Conservation (phyloP, 2,329 filamentous ascomycete genomes). For the Aschersonia sp. region DNA sequence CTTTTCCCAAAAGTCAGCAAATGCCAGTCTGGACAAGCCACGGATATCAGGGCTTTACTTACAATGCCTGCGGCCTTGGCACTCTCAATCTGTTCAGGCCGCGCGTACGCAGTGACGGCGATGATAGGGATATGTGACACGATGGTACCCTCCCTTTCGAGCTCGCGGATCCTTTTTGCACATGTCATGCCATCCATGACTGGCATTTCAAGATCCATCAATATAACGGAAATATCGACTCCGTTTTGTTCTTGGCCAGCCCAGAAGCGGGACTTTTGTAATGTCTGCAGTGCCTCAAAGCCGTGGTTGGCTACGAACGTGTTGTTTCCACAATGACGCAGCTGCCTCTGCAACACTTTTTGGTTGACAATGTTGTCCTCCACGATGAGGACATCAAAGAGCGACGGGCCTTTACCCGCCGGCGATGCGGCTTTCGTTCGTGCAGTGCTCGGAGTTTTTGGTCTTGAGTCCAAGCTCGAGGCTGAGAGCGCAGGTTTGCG, state of each 20-base stretch:
- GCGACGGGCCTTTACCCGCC: slow-evolving; percentile 10
- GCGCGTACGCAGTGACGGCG: slow-evolving; percentile 70
- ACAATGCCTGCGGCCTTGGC: slow-evolving; percentile 62
- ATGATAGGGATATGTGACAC: slow-evolving; percentile 59
- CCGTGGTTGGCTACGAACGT: slow-evolving; percentile 52
- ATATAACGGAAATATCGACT: slow-evolving; percentile 47
- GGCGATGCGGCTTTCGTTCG: background rate
- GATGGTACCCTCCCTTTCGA: slow-evolving; percentile 48
- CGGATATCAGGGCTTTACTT: slow-evolving; percentile 18
- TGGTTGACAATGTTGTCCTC: slow-evolving; percentile 58
- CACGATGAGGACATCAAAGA: slow-evolving; percentile 46
- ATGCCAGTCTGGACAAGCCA: background rate
- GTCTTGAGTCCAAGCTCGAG: slow-evolving; percentile 4
- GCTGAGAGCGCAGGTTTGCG: slow-evolving; percentile 10
- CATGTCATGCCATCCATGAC: slow-evolving; percentile 72
- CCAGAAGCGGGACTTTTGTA: slow-evolving; percentile 44
- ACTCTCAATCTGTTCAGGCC: slow-evolving; percentile 57
- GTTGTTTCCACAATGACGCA: slow-evolving; percentile 44
- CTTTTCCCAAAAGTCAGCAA: slow-evolving; percentile 15
- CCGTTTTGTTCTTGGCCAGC: slow-evolving; percentile 28
- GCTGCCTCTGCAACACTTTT: slow-evolving; percentile 45
- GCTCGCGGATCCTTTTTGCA: slow-evolving; percentile 51
- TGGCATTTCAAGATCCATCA: slow-evolving; percentile 78
- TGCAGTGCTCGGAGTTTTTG: slow-evolving; percentile 1
- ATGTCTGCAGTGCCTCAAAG: slow-evolving; percentile 42